Base-by-base conservation (phyloP, 2,329 filamentous ascomycete species). In the Tolypocladium paradoxum region DNA sequence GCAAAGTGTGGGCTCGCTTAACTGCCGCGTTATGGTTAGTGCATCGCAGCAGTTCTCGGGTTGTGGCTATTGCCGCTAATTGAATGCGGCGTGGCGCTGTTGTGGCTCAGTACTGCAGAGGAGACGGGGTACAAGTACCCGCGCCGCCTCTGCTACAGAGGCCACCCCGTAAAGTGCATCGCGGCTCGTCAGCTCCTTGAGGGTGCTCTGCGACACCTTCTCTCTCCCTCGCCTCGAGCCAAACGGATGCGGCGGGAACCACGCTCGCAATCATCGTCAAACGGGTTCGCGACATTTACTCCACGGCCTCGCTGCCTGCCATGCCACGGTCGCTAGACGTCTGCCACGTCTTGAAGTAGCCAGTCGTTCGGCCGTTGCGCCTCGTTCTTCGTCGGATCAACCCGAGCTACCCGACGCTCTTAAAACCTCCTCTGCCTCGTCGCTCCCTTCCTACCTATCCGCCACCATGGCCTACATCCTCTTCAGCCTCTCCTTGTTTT, bases 381-480 rank as follows among this genome's bases (percentile, higher is more conserved):
- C 43, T 31, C 18, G 18, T 47, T 24, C 43, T 29, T 29, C 24
- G n/a, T 33, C 27, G 18, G 27, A 47, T 9, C 51, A 33, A 27
- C 35, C 53, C 43, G 48, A 56, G 37, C 38, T 14, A 22, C 37
- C 50, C 43, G 43, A 47, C 43, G 4, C 18, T 31, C 27, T 20
- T 33, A 18, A n/a, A 14, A 22, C 52, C n/a, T 18, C 27, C 34
- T 34, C 29, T 11, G 5, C 31, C 18, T 22, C 33, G 22, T 35
- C 40, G 33, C 29, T 20, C 35, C 46, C 29, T 20, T 31, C 46
- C 11, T 31, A n/a, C 18, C 43, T 16, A 7, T 4, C 47, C 38
- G 43, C 48, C 62, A 67, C 71, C 61, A 95, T 95, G 89, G 77
- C 74, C 57, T 93, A 91, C 74, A 68, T 95, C 58, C 81, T 95